Evolutionary conservation across 768 basidiomycete genomes (phyloP), one percentile per base, ranked within the genome.

Genomic region (Scleroderma citrinum): DNA sequence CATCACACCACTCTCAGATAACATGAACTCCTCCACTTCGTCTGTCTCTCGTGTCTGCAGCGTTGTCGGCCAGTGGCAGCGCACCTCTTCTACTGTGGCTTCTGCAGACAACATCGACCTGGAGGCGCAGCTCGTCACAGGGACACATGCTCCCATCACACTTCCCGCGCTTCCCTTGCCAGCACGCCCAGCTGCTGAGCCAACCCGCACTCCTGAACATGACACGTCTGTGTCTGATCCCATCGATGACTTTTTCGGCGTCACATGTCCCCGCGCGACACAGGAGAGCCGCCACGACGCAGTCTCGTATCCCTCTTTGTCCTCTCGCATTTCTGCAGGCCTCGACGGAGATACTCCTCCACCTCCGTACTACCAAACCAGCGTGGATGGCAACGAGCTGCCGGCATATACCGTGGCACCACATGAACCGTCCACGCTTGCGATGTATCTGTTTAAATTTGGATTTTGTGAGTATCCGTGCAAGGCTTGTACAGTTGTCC

Each of bases 381-480:
- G 31, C 31, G 50, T 51, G 26, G 55, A 62, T 24, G 43, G 52
- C 24, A 16, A 50, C 12, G 69, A 60, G 29, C 63, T 63, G 6
- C 72, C 68, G 16, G 60, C 68, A 11, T 73, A 74, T 48, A 55
- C 61, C 7, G 50, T 58, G 13, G 24, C 48, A 20, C 34, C 69
- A 12, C 62, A 60, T 7, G 70, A 74, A 60, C 74, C 71, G 26
- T 53, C 60, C 34, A 75, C 75, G 37, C 69, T 77, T 48, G 75
- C 75, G 1, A 68, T 62, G 60, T 71, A 72, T 54, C 65, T 77
- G 34, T 78, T 77, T 68, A 74, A 69, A 51, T 74, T 70, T 24
- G 76, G 77, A 20, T 77, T 77, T 57, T 24, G 76, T 78, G 53
- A 60, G 76, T 69, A 5, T 42, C 6, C 11, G 16, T 29, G 14